Conservation (phyloP, 192 early-diverging fungal species). For the Backusella macrospora region DNA sequence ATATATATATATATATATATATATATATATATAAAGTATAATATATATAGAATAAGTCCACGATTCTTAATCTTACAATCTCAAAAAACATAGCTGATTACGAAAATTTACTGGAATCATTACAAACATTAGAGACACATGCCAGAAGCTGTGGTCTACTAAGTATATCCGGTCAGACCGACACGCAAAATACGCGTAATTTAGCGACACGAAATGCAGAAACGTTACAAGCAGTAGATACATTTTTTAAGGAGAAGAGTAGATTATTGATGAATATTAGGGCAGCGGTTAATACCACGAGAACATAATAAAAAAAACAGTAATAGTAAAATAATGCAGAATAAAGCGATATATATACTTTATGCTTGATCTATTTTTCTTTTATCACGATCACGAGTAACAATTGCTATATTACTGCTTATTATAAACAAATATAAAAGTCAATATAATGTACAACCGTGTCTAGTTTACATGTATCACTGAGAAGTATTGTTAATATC, state of each 20-base stretch:
- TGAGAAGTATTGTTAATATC: no score
- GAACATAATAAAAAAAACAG: not conserved
- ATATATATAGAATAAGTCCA: not conserved
- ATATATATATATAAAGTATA: not conserved
- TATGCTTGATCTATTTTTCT: no score
- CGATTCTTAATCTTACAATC: not conserved
- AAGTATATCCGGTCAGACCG: conserved; percentile 27
- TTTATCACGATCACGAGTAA: no score
- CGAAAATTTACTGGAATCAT: conserved; percentile 25
- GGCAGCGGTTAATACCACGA: conserved; percentile 34
- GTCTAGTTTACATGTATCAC: no score
- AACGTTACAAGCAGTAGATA: conserved; percentile 32
- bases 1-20: no score
- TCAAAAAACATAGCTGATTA: conserved; percentile 26
- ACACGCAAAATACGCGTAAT: conserved; percentile 19
- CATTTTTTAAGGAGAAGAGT: conserved; percentile 35
- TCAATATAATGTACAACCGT: no score
- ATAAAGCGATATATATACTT: not conserved
- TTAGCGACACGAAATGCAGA: conserved; percentile 35
- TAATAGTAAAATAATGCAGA: not conserved
- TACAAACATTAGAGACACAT: conserved; percentile 31
- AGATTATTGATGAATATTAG: conserved; percentile 34
- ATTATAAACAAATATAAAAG: no score
- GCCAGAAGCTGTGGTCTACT: conserved; percentile 34
- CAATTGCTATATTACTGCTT: no score